Evolutionary conservation across 106 monocot genomes (phyloP), one percentile per base, ranked within the genome.

Genomic region (Narthecium ossifragum): DNA sequence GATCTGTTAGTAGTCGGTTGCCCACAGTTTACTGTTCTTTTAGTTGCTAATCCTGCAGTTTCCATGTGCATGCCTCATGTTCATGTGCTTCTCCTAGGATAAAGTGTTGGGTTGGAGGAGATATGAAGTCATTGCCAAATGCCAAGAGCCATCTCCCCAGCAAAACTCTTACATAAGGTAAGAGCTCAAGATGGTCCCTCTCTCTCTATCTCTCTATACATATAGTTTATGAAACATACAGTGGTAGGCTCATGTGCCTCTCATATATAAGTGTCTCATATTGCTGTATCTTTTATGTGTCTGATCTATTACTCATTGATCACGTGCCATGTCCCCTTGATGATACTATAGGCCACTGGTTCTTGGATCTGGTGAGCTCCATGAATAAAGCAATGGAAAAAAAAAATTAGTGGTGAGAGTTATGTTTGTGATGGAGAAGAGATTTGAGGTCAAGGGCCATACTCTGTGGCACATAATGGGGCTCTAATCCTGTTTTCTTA

Each of bases 291-390:
- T 32, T 22, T 10, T 14, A 12, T n/a, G n/a, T n/a, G n/a, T n/a
- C n/a, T n/a, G n/a, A n/a, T n/a, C n/a, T n/a, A n/a, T n/a, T 31
- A 26, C 11, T 49, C 29, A 22, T 34, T 63, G 51, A 25, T 73
- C 69, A 69, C 63, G 75, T 75, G 39, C 48, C 18, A 47, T 63
- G 68, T 68, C 27, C 40, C 67, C 67, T 52, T 48, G 1, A 22
- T 55, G 55, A 49, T 75, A 46, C 37, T 61, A 17, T 59, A 55
- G 61, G 59, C 55, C 38, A 33, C 63, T 41, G 15, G 13, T 79
- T 63, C 73, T 79, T 73, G 73, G 78, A 73, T 79, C 73, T 79
- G 67, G 31, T 57, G 78, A 63, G 14, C 41, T 68, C 17, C 34
- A 60, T 61, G 26, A 17, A 8, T 26, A 34, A 37, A 26, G 28